Evolutionary conservation across 805 yeast species (phyloP).

Genomic region (Hanseniaspora hatyaiensis): DNA sequence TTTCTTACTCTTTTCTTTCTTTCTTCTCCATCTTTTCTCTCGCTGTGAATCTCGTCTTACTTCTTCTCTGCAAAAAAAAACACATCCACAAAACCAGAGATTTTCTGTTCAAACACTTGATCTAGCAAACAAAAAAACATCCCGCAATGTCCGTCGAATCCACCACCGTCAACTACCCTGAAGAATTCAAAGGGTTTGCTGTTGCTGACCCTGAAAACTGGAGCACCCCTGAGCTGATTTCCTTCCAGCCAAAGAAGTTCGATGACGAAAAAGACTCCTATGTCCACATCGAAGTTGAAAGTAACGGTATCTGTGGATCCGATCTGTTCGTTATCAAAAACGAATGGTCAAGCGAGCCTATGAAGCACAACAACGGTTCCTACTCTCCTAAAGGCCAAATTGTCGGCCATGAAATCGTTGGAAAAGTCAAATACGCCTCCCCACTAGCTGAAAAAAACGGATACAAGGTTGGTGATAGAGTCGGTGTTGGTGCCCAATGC

Average conservation of each 20-base stretch:
- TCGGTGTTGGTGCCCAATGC: slow-evolving; percentile 41
- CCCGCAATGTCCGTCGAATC: slow-evolving; percentile 7
- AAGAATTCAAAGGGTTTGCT: slow-evolving; percentile 48
- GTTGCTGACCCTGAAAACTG: slow-evolving; percentile 38
- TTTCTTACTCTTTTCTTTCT: too few species aligned
- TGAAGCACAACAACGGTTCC: slow-evolving; percentile 26
- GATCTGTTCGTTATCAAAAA: slow-evolving; percentile 39
- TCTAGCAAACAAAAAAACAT: neutral
- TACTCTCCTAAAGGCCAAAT: slow-evolving; percentile 28
- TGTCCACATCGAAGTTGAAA: slow-evolving; percentile 43
- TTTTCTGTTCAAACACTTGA: too few species aligned
- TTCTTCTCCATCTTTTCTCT: too few species aligned
- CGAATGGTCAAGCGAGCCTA: slow-evolving; percentile 36
- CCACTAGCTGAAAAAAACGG: slow-evolving; percentile 28
- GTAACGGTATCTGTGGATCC: slow-evolving; percentile 54
- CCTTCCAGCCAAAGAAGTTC: slow-evolving; percentile 38
- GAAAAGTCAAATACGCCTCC: slow-evolving; percentile 24
- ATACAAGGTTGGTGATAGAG: slow-evolving; percentile 37
- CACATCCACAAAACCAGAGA: too few species aligned
- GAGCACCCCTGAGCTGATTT: slow-evolving; percentile 41
- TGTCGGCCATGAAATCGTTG: slow-evolving; percentile 28
- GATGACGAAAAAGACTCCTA: slow-evolving; percentile 29
- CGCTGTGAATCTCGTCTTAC: too few species aligned
- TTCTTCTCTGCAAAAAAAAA: too few species aligned
- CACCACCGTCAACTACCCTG: slow-evolving; percentile 35